Percentiles rank a stretch among this genome's conserved stretches.
These are phyloP conservation scores for Neonectria hederae DNA, from an alignment of 2,329 filamentous ascomycete genomes.

Conservation along the genomic window DNA sequence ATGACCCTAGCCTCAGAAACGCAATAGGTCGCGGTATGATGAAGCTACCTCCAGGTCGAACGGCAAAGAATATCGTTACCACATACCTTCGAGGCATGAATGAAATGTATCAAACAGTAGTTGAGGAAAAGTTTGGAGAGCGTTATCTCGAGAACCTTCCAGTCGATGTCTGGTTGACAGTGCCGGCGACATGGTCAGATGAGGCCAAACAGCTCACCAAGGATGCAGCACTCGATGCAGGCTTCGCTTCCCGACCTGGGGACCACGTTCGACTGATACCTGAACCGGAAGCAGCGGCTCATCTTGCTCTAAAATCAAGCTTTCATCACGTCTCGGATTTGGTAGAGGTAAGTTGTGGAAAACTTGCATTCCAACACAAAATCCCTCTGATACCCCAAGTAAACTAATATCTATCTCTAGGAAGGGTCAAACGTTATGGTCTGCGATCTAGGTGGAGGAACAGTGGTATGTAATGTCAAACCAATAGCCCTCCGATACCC, in stretches of 20 bases:
- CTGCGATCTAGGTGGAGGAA: slow-evolving; percentile 14
- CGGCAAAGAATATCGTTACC: slow-evolving; percentile 19
- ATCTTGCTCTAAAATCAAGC: slow-evolving; percentile 14
- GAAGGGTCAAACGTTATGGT: slow-evolving; percentile 5
- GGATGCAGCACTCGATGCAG: slow-evolving; percentile 15
- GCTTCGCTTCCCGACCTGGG: slow-evolving; percentile 1
- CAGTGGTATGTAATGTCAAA: neutral
- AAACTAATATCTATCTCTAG: slow-evolving; percentile 42
- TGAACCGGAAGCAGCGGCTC: slow-evolving; percentile 27
- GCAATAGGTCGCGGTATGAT: slow-evolving; percentile 1
- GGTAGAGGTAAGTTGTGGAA: slow-evolving; percentile 54
- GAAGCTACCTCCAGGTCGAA: slow-evolving; percentile 11
- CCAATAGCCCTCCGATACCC: no score
- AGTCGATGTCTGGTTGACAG: slow-evolving; percentile 25
- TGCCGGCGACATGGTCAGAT: slow-evolving; percentile 27
- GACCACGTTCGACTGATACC: slow-evolving; percentile 25
- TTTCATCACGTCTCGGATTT: slow-evolving; percentile 50
- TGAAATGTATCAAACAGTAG: slow-evolving; percentile 18
- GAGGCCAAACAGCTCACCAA: slow-evolving; percentile 21
- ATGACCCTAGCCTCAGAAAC: slow-evolving; percentile 5
- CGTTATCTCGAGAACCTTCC: neutral
- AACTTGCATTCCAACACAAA: no score
- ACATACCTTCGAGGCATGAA: slow-evolving; percentile 23
- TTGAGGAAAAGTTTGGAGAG: neutral
- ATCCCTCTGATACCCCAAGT: no score